Base-by-base conservation (phyloP, 2,329 filamentous ascomycete species). In the Aspergillus awamori region DNA sequence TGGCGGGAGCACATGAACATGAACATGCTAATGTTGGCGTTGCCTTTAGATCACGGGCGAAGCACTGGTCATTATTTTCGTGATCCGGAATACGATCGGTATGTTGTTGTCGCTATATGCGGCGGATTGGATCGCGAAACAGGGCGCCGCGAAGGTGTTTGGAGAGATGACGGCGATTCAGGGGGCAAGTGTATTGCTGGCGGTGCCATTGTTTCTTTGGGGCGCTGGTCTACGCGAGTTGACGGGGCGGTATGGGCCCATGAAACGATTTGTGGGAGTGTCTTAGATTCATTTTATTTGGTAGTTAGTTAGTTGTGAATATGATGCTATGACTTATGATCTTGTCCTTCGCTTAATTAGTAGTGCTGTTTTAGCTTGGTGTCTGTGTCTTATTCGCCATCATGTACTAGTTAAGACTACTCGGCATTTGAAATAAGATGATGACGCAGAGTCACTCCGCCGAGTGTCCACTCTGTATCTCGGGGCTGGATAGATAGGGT, bases 151-250 rank as follows among this genome's bases (percentile, higher is more conserved):
- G 3, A 56, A 61, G 0, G 69, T 70, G 0, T 71, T 72, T 54
- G 70, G 68, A 3, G 69, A 72, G 20, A 71, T 72, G 69, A 67
- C 63, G 13, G 69, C 67, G 0, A 70, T 72, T 13, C 64, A 71
- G 30, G 63, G 65, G 2, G 63, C 63, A 2, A 69, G 65, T 59
- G 52, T 71, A 28, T 36, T 69, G 6, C 56, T 66, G 20, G 67
- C 68, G 3, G 59, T 70, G 28, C 70, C 68, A 0, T 30, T 72
- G 15, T 70, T 69, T 20, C 59, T 68, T 22, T 68, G 63, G 63
- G 70, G 70, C 4, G 36, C 33, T 5, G 47, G 53, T 3, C 38
- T 72, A 22, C 59, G 69, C 17, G 57, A 52, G 11, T 62, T 63
- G 8, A 72, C 69, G 4, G 62, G 58, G 8, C 28, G 33, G 3